A percentile compares a stretch with the other conserved stretches of the same genome.
Evolutionary conservation across 805 yeast species (phyloP).

Genomic region (Wickerhamiella sergipiensis): DNA sequence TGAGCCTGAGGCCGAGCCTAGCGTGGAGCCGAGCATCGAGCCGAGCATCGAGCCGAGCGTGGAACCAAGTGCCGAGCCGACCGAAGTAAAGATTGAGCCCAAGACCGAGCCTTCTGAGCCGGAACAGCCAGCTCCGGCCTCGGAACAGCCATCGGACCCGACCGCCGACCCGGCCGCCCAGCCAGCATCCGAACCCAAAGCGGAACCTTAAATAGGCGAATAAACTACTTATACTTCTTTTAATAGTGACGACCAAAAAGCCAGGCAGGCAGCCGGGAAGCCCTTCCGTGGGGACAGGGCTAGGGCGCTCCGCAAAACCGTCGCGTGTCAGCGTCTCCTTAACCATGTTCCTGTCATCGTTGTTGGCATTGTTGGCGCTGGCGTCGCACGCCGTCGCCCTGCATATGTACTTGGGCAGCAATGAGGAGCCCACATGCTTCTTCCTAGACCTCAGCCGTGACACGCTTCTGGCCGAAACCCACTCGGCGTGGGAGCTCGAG

Average conservation of each 20-base stretch:
- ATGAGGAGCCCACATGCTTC: constrained; percentile 62
- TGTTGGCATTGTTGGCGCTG: constrained; percentile 5
- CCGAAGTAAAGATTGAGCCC: background rate
- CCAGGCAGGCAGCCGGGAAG: too few species aligned
- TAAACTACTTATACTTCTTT: too few species aligned
- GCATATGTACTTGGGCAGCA: constrained; percentile 70
- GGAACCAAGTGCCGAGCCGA: background rate
- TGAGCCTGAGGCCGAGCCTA: background rate
- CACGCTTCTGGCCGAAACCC: constrained; percentile 63
- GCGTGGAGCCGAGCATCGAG: background rate
- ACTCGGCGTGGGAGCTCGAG: constrained; percentile 53
- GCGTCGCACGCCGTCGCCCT: constrained; percentile 29
- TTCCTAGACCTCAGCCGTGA: constrained; percentile 65
- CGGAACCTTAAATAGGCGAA: background rate
- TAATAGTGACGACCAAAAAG: too few species aligned
- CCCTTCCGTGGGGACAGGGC: too few species aligned
- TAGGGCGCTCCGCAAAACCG: background rate
- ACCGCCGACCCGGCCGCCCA: too few species aligned
- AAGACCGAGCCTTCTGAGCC: background rate
- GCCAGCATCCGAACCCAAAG: too few species aligned
- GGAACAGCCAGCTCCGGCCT: too few species aligned
- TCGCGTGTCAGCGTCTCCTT: background rate
- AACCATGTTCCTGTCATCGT: background rate
- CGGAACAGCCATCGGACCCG: too few species aligned
- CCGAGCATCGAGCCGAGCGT: background rate